Evolutionary conservation across 1,284 basidiomycete species (phyloP).

Genomic region (Termitomyces sp.): DNA sequence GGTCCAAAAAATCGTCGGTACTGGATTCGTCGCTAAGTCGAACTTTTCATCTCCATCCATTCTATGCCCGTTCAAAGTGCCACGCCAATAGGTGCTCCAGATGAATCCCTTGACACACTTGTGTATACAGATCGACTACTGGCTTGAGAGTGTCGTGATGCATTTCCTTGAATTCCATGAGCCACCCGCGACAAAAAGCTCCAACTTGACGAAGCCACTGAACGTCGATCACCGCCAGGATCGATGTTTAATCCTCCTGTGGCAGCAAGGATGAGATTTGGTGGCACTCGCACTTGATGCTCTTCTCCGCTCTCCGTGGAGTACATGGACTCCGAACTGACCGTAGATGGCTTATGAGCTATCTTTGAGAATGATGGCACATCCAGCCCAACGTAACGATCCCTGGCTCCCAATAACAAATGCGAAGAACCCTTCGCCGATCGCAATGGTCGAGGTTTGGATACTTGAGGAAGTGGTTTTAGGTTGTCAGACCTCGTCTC

Average conservation of each 20-base stretch:
- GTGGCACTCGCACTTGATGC: slow-evolving; percentile 25
- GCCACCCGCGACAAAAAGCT: slow-evolving; percentile 16
- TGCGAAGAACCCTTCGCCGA: slow-evolving; percentile 15
- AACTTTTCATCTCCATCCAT: neutral
- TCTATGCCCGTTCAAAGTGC: slow-evolving; percentile 17
- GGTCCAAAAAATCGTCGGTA: neutral
- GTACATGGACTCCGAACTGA: slow-evolving; percentile 32
- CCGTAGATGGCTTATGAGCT: slow-evolving; percentile 28
- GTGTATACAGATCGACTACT: slow-evolving; percentile 14
- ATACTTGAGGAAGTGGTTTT: slow-evolving; percentile 13
- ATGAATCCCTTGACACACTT: slow-evolving; percentile 21
- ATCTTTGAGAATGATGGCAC: slow-evolving; percentile 9
- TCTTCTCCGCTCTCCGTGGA: slow-evolving; percentile 35
- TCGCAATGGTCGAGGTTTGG: slow-evolving; percentile 18
- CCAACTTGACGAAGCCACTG: slow-evolving; percentile 21
- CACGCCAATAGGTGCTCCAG: slow-evolving; percentile 20
- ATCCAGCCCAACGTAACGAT: slow-evolving; percentile 1
- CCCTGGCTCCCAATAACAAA: slow-evolving; percentile 3
- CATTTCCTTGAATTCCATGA: slow-evolving; percentile 5
- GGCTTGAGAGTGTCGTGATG: slow-evolving; percentile 17
- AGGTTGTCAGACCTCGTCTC: slow-evolving; percentile 1
- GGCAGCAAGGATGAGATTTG: slow-evolving; percentile 31
- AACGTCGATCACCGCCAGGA: slow-evolving; percentile 18
- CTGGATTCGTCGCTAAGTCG: slow-evolving; percentile 7
- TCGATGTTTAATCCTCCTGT: slow-evolving; percentile 23